Percentiles rank a stretch among this genome's conserved stretches.
These are phyloP conservation scores for Cafeteria roenbergensis DNA, from an alignment of 108 stramenopile genomes.

Conservation along the genomic window DNA sequence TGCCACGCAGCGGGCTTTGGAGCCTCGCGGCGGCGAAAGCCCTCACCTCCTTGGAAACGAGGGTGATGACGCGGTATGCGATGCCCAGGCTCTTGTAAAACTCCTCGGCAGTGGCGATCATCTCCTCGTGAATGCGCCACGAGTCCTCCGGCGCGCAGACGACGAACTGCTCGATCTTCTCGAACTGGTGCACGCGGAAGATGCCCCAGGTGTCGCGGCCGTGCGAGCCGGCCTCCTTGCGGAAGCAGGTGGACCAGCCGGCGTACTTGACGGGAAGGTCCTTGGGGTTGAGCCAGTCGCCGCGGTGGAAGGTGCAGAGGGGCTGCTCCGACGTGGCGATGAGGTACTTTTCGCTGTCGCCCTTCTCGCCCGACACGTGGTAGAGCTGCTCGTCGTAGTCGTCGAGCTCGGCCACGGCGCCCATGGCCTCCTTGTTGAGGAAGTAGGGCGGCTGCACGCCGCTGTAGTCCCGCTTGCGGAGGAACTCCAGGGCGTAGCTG, in stretches of 20 bases:
- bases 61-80: constrained; percentile 88
- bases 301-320: constrained; percentile 91
- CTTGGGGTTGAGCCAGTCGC: constrained; percentile 72
- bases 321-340: constrained; percentile 99
- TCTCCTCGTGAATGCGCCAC: constrained; percentile 66
- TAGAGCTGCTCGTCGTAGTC: constrained; percentile 99
- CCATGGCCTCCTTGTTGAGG: constrained; percentile 99
- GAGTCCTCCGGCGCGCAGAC: constrained; percentile 79
- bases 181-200: constrained; percentile 99
- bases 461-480: constrained; percentile 69
- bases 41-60: constrained; percentile 83
- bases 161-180: constrained; percentile 99
- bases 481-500: constrained; percentile 88
- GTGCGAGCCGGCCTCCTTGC: constrained; percentile 94
- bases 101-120: constrained; percentile 66
- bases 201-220: constrained; percentile 98
- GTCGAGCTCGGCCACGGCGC: constrained; percentile 92
- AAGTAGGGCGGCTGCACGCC: constrained; percentile 95
- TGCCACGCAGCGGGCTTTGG: no score
- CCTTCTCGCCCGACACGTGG: constrained; percentile 85
- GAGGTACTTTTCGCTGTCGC: constrained; percentile 90
- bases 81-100: constrained; percentile 83
- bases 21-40: no score
- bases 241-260: constrained; percentile 95
- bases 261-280: constrained; percentile 70